These are phyloP conservation scores for Agapanthus africanus DNA, from an alignment of 106 monocot species.

Conservation along the genomic window DNA sequence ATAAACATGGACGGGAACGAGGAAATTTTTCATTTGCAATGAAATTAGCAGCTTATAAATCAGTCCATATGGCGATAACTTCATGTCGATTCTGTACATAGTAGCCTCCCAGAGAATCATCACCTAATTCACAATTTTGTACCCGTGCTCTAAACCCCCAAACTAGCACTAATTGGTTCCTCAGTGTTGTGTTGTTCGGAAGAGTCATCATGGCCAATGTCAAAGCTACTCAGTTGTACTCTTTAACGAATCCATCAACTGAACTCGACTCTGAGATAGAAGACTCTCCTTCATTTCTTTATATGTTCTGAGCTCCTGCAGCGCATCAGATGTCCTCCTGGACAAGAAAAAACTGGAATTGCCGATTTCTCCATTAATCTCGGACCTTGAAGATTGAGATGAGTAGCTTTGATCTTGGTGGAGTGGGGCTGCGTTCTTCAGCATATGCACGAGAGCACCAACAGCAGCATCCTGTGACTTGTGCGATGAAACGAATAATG, in stretches of 20 bases:
- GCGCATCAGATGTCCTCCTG: slow-evolving; percentile 63
- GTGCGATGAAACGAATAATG: slow-evolving; percentile 1
- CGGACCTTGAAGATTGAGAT: slow-evolving; percentile 42
- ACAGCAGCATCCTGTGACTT: slow-evolving; percentile 90
- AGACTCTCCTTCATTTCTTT: slow-evolving; percentile 68
- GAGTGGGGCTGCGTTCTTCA: slow-evolving; percentile 61
- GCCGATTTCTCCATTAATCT: slow-evolving; percentile 27
- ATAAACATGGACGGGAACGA: too few relatives aligned
- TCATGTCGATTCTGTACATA: too few relatives aligned
- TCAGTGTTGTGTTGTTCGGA: too few relatives aligned
- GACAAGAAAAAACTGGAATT: slow-evolving; percentile 46
- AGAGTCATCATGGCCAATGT: too few relatives aligned
- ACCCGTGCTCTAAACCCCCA: too few relatives aligned
- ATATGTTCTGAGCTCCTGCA: slow-evolving; percentile 71
- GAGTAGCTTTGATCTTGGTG: slow-evolving; percentile 46
- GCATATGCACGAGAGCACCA: slow-evolving; percentile 74
- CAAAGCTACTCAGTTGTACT: slow-evolving; percentile 13
- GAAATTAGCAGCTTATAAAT: too few relatives aligned
- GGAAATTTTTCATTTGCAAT: too few relatives aligned
- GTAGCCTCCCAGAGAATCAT: too few relatives aligned
- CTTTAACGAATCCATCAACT: slow-evolving; percentile 19
- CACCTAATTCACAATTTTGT: too few relatives aligned
- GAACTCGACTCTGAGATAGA: slow-evolving; percentile 49
- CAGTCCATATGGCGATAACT: too few relatives aligned
- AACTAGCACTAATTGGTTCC: too few relatives aligned